Percentiles rank a stretch among this genome's conserved stretches.
phyloP scores from a whole-genome alignment of 768 basidiomycete genomes.

The Russula ochroleuca region DNA sequence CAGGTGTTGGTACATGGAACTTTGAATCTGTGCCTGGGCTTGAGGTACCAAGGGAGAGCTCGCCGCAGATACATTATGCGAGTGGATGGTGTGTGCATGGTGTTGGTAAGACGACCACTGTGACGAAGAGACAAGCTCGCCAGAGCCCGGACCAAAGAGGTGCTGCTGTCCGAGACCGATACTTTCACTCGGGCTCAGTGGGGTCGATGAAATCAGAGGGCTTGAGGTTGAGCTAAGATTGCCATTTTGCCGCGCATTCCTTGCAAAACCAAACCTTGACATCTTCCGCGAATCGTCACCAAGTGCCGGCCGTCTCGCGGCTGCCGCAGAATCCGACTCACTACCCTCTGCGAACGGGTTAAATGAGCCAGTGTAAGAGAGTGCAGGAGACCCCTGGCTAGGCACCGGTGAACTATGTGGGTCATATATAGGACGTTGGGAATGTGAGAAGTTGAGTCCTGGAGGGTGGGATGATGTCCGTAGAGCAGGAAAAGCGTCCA shows the following conservation, averaged over 20 bases:
- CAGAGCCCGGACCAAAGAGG: conserved; percentile 28
- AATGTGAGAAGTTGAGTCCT: conserved; percentile 48
- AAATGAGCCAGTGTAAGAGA: conserved; percentile 68
- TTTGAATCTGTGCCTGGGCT: conserved; percentile 39
- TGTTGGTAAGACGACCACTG: conserved; percentile 46
- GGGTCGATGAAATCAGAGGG: conserved; percentile 53
- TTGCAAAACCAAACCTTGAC: conserved; percentile 77
- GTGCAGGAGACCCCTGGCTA: conserved; percentile 43
- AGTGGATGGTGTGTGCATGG: conserved; percentile 40
- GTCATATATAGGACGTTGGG: conserved; percentile 54
- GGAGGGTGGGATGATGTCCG: conserved; percentile 45
- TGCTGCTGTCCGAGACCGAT: conserved; percentile 49
- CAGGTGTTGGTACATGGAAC: conserved; percentile 35
- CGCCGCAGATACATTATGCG: conserved; percentile 38
- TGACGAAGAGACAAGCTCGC: conserved; percentile 38
- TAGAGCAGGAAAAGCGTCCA: conserved; percentile 67
- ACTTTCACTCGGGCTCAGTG: conserved; percentile 45
- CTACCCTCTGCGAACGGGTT: conserved; percentile 69
- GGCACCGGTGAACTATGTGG: conserved; percentile 46
- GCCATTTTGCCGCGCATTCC: conserved; percentile 34
- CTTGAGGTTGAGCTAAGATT: conserved; percentile 63
- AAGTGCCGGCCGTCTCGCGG: conserved; percentile 39
- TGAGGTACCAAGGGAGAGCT: conserved; percentile 49
- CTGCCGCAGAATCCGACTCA: conserved; percentile 42
- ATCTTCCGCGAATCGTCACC: conserved; percentile 66